phyloP scores from a whole-genome alignment of 495 filamentous ascomycete genomes.

The Staphylotrichum longicolle region DNA sequence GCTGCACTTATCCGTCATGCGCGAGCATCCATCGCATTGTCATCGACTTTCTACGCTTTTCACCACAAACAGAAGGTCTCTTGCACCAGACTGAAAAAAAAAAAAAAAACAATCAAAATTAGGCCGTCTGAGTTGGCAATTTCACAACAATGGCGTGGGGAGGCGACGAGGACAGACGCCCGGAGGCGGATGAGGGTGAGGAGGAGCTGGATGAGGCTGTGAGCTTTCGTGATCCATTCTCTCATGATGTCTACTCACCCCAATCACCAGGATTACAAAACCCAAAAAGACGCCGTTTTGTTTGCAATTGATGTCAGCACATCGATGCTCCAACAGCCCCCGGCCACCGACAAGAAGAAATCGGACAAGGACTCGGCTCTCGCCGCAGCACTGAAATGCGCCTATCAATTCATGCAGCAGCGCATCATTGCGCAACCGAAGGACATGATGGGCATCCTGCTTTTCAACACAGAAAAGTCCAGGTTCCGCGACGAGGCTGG shows the following conservation, averaged over 20 bases:
- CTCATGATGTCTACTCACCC: neutral
- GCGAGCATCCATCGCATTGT: neutral
- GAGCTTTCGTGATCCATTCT: conserved; percentile 26
- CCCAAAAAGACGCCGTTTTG: conserved; percentile 91
- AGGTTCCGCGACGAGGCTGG: conserved; percentile 72
- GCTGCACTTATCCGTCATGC: neutral
- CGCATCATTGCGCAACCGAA: conserved; percentile 94
- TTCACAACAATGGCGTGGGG: conserved; percentile 41
- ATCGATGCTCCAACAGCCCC: conserved; percentile 79
- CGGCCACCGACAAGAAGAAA: conserved; percentile 66
- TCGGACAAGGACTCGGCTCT: conserved; percentile 66
- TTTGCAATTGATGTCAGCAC: conserved; percentile 92
- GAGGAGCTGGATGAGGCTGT: conserved; percentile 74
- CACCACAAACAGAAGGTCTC: neutral
- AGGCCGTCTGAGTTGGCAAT: neutral
- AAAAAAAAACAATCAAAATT: neutral
- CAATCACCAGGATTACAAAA: conserved; percentile 69
- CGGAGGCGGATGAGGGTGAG: conserved; percentile 64
- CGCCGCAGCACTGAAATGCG: conserved; percentile 86
- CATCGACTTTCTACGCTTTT: neutral
- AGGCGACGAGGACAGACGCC: conserved; percentile 45
- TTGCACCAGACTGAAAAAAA: neutral
- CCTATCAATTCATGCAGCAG: conserved; percentile 94
- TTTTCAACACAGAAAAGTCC: conserved; percentile 86
- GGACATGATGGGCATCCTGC: conserved; percentile 96